Evolutionary conservation across 441 rosid species (phyloP).

Genomic region (Erodium trifolium): DNA sequence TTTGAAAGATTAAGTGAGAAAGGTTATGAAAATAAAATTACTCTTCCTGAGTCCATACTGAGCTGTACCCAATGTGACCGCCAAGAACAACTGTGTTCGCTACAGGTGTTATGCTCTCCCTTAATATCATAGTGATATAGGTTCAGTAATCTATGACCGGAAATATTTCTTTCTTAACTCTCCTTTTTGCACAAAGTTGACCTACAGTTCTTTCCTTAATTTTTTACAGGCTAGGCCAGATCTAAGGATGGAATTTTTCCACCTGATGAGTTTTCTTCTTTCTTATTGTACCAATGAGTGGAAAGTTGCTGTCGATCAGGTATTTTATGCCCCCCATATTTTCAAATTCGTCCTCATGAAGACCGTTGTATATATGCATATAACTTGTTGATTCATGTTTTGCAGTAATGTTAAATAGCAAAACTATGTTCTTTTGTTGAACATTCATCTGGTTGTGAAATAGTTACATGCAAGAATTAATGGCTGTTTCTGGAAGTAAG

Average conservation of each 20-base stretch:
- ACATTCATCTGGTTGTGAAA: neutral
- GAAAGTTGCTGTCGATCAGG: constrained; percentile 63
- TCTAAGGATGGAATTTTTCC: constrained; percentile 72
- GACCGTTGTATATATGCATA: neutral
- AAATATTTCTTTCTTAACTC: neutral
- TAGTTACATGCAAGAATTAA: neutral
- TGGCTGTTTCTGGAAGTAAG: neutral
- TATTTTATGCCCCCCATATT: constrained; percentile 14
- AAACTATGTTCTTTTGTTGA: neutral
- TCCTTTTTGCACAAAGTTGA: constrained; percentile 3
- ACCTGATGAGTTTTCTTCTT: constrained; percentile 67
- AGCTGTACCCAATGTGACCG: neutral
- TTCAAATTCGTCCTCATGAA: no score
- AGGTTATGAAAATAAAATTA: neutral
- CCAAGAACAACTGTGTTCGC: neutral
- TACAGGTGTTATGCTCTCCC: neutral
- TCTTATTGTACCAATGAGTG: constrained; percentile 72
- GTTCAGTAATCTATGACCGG: constrained; percentile 10
- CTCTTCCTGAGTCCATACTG: neutral
- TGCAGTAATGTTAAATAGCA: neutral
- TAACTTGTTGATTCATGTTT: neutral
- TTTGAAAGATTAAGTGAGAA: constrained; percentile 6
- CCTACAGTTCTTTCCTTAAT: constrained; percentile 10
- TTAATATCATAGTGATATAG: neutral
- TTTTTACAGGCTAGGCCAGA: constrained; percentile 60